A percentile compares a stretch with the other conserved stretches of the same genome.
These are phyloP conservation scores for Blastocystis sp. DNA, from an alignment of 352 stramenopile genomes.

Conservation along the genomic window DNA sequence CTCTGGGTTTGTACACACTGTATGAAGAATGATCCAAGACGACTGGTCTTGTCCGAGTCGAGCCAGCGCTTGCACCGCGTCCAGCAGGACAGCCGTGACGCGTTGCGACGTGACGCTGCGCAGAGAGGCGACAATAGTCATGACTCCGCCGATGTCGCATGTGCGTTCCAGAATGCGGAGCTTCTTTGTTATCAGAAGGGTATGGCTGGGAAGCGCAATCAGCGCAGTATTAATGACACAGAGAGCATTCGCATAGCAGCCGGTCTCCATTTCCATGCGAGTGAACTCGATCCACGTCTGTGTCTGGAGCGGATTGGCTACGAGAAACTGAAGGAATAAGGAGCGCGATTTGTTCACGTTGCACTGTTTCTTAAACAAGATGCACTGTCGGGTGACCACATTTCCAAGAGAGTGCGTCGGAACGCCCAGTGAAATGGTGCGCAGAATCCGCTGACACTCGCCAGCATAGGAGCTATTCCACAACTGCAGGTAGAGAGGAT, in stretches of 20 bases:
- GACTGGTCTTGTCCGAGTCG: neutral
- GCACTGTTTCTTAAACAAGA: neutral
- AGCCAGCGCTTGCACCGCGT: neutral
- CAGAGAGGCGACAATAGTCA: neutral
- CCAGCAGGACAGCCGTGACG: neutral
- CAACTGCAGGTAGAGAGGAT: neutral
- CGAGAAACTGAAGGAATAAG: neutral
- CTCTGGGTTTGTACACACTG: neutral
- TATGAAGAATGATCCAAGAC: neutral
- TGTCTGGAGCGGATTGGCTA: neutral
- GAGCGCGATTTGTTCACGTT: neutral
- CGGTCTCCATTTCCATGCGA: conserved; percentile 35
- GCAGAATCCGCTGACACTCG: neutral
- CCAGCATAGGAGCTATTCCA: neutral
- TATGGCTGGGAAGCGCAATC: neutral
- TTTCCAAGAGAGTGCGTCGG: neutral
- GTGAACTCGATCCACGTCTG: conserved; percentile 37
- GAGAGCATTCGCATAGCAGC: neutral
- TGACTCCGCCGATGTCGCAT: neutral
- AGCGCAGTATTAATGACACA: neutral
- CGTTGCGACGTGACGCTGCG: neutral
- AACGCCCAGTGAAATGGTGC: neutral
- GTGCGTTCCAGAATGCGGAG: neutral
- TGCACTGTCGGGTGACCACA: neutral
- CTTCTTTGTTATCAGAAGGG: neutral